phyloP scores from a whole-genome alignment of 768 basidiomycete species.

The Botryobasidium botryosum region DNA sequence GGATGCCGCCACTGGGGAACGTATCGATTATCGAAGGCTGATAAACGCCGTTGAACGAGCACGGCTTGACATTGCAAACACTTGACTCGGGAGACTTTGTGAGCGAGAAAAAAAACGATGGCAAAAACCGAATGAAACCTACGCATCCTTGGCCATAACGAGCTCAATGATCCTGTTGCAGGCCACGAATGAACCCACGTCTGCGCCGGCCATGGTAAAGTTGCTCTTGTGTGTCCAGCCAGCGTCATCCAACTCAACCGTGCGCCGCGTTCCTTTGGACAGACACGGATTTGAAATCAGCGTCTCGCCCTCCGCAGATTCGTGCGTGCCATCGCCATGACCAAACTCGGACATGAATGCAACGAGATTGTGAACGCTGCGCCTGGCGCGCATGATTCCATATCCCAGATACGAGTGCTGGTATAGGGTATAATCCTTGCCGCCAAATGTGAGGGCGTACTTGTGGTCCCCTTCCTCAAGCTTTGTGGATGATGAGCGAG shows the following conservation, averaged over 20 bases:
- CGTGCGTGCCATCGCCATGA: conserved; percentile 16
- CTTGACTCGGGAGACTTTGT: conserved; percentile 22
- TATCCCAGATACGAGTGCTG: conserved; percentile 98
- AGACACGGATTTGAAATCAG: conserved; percentile 66
- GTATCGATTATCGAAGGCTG: conserved; percentile 84
- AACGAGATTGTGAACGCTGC: conserved; percentile 73
- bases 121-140: conserved; percentile 25
- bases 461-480: conserved; percentile 80
- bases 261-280: conserved; percentile 40
- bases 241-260: conserved; percentile 42
- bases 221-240: conserved; percentile 23
- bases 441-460: conserved; percentile 66
- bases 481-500: conserved; percentile 18
- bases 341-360: conserved; percentile 57
- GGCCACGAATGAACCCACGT: conserved; percentile 67
- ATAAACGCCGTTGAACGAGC: conserved; percentile 94
- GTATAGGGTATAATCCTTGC: conserved; percentile 57
- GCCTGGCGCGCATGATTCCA: conserved; percentile 77
- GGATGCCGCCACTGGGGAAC: conserved; percentile 69
- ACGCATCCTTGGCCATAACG: conserved; percentile 91
- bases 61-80: conserved; percentile 80
- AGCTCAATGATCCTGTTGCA: conserved; percentile 73
- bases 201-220: conserved; percentile 75
- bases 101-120: not conserved
- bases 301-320: conserved; percentile 15